Evolutionary conservation across 2,329 filamentous ascomycete species (phyloP).

Genomic region (Madurella mycetomatis): DNA sequence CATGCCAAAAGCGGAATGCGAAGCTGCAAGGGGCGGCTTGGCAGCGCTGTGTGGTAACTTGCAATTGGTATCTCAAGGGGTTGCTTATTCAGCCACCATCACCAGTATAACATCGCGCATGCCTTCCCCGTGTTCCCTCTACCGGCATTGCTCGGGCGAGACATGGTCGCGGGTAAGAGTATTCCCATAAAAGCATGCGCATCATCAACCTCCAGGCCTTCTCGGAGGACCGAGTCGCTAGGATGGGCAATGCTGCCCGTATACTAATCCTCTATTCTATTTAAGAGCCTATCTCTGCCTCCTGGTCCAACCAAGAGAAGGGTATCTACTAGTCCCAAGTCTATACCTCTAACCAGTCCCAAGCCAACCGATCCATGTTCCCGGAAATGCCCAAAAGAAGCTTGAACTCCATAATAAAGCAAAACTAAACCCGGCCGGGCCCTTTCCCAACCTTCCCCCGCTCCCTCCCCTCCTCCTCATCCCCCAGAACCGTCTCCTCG

Average conservation of each 20-base stretch:
- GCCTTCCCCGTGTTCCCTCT: too few relatives aligned
- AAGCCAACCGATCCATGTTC: not conserved
- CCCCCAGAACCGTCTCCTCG: constrained; percentile 18
- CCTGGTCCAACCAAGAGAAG: too few relatives aligned
- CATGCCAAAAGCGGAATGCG: constrained; percentile 9
- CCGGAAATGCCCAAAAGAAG: not conserved
- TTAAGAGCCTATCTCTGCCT: too few relatives aligned
- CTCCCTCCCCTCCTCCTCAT: constrained; percentile 4
- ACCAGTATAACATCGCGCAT: not conserved
- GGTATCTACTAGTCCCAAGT: not conserved
- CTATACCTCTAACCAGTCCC: not conserved
- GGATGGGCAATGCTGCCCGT: too few relatives aligned
- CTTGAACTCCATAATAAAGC: not conserved
- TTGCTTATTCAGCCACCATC: not conserved
- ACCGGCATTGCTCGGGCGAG: too few relatives aligned
- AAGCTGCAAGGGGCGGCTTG: not conserved
- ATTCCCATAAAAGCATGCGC: too few relatives aligned
- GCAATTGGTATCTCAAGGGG: constrained; percentile 1
- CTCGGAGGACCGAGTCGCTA: too few relatives aligned
- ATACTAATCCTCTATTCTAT: too few relatives aligned
- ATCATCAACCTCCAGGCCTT: too few relatives aligned
- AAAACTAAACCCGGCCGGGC: not conserved
- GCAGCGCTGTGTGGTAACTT: not conserved
- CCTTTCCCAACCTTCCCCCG: not conserved
- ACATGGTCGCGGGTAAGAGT: too few relatives aligned